Conservation (phyloP, 148 eudicot species). For the Fagopyrum tataricum region DNA sequence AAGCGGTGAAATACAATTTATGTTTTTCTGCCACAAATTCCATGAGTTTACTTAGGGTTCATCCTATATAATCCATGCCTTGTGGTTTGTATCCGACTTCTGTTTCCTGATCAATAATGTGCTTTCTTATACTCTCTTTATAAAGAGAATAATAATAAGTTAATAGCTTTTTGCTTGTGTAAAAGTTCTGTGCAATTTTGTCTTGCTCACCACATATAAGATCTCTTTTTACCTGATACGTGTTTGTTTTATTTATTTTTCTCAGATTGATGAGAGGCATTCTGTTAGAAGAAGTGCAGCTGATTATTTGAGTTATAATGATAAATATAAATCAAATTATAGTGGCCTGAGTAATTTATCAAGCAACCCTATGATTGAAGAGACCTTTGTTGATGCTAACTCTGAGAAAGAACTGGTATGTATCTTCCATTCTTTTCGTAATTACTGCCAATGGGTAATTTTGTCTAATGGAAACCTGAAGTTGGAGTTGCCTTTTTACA, state of each 20-base stretch:
- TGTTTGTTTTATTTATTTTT: background rate
- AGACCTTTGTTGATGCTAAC: constrained; percentile 59
- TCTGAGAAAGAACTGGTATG: constrained; percentile 92
- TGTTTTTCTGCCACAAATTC: background rate
- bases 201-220: background rate
- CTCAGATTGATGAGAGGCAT: constrained; percentile 18
- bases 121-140: background rate
- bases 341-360: constrained; percentile 45
- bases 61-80: background rate
- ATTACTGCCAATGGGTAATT: background rate
- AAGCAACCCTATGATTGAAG: constrained; percentile 36
- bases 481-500: constrained; percentile 20
- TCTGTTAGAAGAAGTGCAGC: constrained; percentile 17
- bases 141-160: too few relatives aligned
- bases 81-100: background rate
- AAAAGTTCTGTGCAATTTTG: background rate
- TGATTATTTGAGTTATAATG: background rate
- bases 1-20: background rate
- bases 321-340: constrained; percentile 16
- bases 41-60: background rate
- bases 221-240: background rate
- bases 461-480: background rate
- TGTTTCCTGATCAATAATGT: background rate
- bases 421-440: background rate
- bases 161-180: background rate